Evolutionary conservation across 2,329 filamentous ascomycete genomes (phyloP).

Genomic region (Talaromyces verruculosus): DNA sequence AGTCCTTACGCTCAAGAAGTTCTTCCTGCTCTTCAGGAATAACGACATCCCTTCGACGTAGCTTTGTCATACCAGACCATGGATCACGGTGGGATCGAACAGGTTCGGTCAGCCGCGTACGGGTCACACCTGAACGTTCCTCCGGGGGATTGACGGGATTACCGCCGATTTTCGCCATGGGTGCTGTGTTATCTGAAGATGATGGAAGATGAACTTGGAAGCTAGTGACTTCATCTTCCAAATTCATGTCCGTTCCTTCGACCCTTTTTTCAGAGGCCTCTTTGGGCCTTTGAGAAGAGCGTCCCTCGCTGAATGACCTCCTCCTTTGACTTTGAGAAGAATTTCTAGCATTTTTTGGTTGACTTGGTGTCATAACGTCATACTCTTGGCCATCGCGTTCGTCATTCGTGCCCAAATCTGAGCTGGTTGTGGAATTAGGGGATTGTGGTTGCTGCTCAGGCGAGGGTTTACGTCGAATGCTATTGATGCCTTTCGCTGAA

Average conservation of each 20-base stretch:
- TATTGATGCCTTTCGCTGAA: neutral
- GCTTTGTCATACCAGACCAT: conserved; percentile 37
- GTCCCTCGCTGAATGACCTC: neutral
- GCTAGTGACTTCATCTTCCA: conserved; percentile 11
- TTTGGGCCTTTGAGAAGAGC: neutral
- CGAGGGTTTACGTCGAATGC: neutral
- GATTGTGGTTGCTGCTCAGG: neutral
- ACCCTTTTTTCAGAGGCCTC: neutral
- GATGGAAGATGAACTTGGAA: conserved; percentile 12
- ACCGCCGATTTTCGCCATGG: neutral
- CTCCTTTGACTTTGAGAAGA: neutral
- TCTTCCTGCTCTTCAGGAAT: conserved; percentile 52
- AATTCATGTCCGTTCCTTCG: no score
- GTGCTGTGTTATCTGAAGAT: neutral
- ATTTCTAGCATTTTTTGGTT: neutral
- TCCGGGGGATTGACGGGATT: neutral
- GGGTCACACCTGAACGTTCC: neutral
- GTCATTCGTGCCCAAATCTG: neutral
- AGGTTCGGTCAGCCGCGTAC: neutral
- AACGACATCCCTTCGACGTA: conserved; percentile 45
- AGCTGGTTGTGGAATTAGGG: neutral
- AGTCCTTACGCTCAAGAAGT: conserved; percentile 50
- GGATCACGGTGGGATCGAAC: conserved; percentile 24
- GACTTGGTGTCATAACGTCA: neutral
- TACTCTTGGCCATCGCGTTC: neutral